phyloP scores from a whole-genome alignment of 129 eudicot species.

The Apium graveolens region DNA sequence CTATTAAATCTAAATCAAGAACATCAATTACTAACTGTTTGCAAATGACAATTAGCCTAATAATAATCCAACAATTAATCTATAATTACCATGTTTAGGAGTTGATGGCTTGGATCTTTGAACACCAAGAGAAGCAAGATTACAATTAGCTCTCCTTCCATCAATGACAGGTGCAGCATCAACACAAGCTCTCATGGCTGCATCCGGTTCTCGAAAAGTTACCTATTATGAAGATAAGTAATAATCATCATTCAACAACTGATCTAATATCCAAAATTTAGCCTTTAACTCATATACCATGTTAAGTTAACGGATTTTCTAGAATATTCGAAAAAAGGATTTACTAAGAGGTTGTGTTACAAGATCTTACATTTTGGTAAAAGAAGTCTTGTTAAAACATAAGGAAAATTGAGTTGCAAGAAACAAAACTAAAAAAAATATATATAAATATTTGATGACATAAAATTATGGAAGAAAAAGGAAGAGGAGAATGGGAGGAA shows the following conservation, averaged over 20 bases:
- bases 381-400: too few relatives aligned
- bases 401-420: too few relatives aligned
- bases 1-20: background rate
- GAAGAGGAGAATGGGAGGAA: background rate
- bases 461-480: too few relatives aligned
- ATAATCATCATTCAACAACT: background rate
- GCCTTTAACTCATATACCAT: too few relatives aligned
- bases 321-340: too few relatives aligned
- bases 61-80: background rate
- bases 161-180: slow-evolving; percentile 93
- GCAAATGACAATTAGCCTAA: background rate
- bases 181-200: slow-evolving; percentile 91
- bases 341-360: too few relatives aligned
- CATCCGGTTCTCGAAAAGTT: slow-evolving; percentile 84
- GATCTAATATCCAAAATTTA: too few relatives aligned
- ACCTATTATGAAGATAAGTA: slow-evolving; percentile 52
- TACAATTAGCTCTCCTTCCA: slow-evolving; percentile 90
- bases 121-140: slow-evolving; percentile 96
- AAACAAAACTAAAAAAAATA: too few relatives aligned
- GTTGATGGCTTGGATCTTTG: slow-evolving; percentile 95
- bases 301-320: too few relatives aligned
- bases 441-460: too few relatives aligned
- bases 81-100: slow-evolving; percentile 58
- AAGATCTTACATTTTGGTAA: too few relatives aligned
- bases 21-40: too few relatives aligned